Evolutionary conservation across 2,329 filamentous ascomycete species (phyloP).

Genomic region (Pseudocercospora fijiensis): DNA sequence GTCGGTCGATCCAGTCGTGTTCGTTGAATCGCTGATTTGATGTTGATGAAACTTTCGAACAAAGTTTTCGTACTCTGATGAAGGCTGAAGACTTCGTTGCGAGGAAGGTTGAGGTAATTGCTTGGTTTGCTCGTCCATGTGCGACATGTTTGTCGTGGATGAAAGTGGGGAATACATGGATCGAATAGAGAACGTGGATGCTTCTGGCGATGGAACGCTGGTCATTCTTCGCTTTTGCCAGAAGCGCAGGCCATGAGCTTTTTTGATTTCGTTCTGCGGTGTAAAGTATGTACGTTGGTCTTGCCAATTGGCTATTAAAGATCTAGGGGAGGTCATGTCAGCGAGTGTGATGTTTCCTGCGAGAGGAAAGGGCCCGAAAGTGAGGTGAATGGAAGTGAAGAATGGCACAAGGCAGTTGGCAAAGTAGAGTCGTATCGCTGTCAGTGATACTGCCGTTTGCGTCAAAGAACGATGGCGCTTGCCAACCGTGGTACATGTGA

Average conservation of each 20-base stretch:
- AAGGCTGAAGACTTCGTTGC: constrained; percentile 17
- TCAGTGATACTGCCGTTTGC: constrained; percentile 14
- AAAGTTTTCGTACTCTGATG: constrained; percentile 30
- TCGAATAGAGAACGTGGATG: constrained; percentile 21
- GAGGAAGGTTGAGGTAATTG: constrained; percentile 27
- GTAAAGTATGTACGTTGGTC: constrained; percentile 23
- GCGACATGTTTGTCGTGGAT: constrained; percentile 30
- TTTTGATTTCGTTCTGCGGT: constrained; percentile 16
- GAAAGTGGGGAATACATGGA: constrained; percentile 22
- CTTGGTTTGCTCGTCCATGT: constrained; percentile 27
- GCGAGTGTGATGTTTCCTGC: constrained; percentile 12
- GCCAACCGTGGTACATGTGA: constrained; percentile 22
- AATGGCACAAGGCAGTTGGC: constrained; percentile 1
- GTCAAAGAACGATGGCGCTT: constrained; percentile 31
- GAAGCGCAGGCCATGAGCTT: constrained; percentile 29
- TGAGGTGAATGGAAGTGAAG: constrained; percentile 1
- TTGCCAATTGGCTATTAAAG: constrained; percentile 32
- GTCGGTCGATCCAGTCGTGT: constrained; percentile 79
- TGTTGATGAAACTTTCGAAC: constrained; percentile 59
- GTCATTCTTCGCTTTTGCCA: constrained; percentile 34
- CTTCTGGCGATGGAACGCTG: constrained; percentile 26
- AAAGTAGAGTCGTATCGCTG: constrained; percentile 5
- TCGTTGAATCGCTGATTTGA: constrained; percentile 74
- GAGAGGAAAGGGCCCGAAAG: neutral
- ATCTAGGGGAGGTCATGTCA: constrained; percentile 34